Conservation (phyloP, 805 yeast genomes). For the Ogataea pignaliae region DNA sequence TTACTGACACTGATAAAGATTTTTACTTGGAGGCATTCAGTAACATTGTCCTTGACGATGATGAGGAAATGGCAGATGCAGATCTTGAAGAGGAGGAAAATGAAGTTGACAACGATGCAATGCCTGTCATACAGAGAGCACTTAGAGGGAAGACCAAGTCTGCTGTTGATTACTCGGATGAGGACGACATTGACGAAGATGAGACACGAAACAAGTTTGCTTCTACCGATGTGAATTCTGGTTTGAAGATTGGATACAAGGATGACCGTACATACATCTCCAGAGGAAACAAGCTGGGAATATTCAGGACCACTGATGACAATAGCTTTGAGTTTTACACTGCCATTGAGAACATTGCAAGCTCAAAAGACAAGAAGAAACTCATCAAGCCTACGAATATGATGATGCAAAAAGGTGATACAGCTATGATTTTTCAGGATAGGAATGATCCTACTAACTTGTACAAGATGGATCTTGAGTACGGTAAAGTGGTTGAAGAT, state of each 20-base stretch:
- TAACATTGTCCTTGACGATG: slow-evolving; percentile 33
- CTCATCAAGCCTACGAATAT: slow-evolving; percentile 52
- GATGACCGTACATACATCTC: slow-evolving; percentile 75
- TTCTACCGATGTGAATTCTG: slow-evolving; percentile 42
- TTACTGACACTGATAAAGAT: slow-evolving; percentile 42
- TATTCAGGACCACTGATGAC: slow-evolving; percentile 57
- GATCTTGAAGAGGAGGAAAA: slow-evolving; percentile 24
- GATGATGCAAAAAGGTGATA: slow-evolving; percentile 76
- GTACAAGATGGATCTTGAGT: slow-evolving; percentile 72
- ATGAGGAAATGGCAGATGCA: slow-evolving; percentile 24
- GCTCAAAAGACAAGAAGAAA: slow-evolving; percentile 42
- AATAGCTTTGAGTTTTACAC: slow-evolving; percentile 58
- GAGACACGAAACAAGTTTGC: slow-evolving; percentile 19
- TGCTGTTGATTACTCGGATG: slow-evolving; percentile 20
- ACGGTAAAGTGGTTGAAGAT: slow-evolving; percentile 82
- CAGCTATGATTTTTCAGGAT: slow-evolving; percentile 61
- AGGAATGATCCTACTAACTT: slow-evolving; percentile 39
- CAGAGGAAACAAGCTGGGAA: slow-evolving; percentile 76
- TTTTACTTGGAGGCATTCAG: slow-evolving; percentile 55
- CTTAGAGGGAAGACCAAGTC: neutral
- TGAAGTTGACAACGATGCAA: slow-evolving; percentile 24
- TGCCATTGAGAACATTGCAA: slow-evolving; percentile 57
- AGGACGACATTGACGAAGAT: slow-evolving; percentile 35
- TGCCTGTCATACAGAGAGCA: neutral
- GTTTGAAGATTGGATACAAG: slow-evolving; percentile 64